phyloP scores from a whole-genome alignment of 2,329 filamentous ascomycete species.

The Hansfordia pulvinata region DNA sequence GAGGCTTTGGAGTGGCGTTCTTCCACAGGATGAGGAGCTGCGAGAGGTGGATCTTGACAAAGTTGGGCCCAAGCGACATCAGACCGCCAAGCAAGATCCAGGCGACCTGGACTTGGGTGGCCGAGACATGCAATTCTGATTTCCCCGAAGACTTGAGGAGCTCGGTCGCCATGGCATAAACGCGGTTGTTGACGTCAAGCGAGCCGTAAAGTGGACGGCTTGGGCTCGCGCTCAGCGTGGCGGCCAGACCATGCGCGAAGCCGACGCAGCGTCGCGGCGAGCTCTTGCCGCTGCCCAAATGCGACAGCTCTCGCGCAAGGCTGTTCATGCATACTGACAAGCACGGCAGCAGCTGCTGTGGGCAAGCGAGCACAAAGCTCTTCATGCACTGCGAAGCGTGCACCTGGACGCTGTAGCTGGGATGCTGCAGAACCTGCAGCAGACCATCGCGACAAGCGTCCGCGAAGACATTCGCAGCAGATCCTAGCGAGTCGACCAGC shows the following conservation, averaged over 20 bases:
- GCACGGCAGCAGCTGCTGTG: conserved; percentile 80
- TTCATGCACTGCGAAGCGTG: conserved; percentile 79
- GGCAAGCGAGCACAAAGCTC: conserved; percentile 77
- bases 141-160: conserved; percentile 85
- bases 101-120: conserved; percentile 91
- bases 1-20: conserved; percentile 85
- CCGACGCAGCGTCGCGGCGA: conserved; percentile 76
- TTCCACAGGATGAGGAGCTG: conserved; percentile 93
- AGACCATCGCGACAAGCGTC: conserved; percentile 78
- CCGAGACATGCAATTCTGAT: conserved; percentile 79
- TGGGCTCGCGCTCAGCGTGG: conserved; percentile 80
- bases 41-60: conserved; percentile 95
- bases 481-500: conserved; percentile 67
- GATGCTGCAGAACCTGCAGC: conserved; percentile 82
- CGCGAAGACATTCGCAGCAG: conserved; percentile 65
- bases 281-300: conserved; percentile 61
- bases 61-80: conserved; percentile 94
- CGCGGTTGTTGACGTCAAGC: conserved; percentile 85
- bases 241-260: conserved; percentile 82
- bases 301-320: conserved; percentile 69
- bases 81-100: conserved; percentile 95
- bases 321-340: conserved; percentile 96
- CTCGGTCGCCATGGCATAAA: conserved; percentile 82
- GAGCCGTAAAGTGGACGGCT: conserved; percentile 85
- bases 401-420: conserved; percentile 91